A percentile compares a stretch with the other conserved stretches of the same genome.
Evolutionary conservation across 306 rosid species (phyloP).

Genomic region (Acacia acuminata): DNA sequence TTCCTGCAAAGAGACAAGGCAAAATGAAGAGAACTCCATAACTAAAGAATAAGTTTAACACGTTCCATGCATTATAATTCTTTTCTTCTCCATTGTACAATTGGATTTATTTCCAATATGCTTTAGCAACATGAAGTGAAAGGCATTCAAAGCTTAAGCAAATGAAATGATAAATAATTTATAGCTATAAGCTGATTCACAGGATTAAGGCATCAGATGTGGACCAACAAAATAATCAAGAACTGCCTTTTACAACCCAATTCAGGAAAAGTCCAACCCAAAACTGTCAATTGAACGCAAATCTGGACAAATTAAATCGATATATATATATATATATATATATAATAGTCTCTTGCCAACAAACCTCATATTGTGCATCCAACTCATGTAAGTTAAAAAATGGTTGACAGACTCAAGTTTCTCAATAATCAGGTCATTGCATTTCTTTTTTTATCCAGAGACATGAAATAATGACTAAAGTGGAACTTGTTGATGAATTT

Average conservation of each 20-base stretch:
- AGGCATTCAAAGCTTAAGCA: neutral
- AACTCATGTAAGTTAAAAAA: neutral
- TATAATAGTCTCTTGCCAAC: neutral
- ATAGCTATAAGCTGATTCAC: neutral
- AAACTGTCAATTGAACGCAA: neutral
- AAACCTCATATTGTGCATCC: neutral
- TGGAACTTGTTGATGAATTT: neutral
- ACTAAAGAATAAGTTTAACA: neutral
- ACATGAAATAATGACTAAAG: neutral
- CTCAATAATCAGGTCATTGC: neutral
- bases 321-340: too few species aligned
- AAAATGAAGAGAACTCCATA: constrained; percentile 21
- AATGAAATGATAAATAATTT: neutral
- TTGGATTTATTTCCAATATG: constrained; percentile 15
- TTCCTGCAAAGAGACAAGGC: constrained; percentile 48
- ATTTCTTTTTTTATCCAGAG: neutral
- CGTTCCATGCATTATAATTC: neutral
- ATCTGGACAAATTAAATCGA: neutral
- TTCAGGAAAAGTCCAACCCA: neutral
- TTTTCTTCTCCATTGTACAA: neutral
- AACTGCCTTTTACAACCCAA: neutral
- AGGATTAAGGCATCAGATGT: neutral
- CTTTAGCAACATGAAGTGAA: constrained; percentile 6
- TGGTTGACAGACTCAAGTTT: neutral
- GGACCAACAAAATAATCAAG: neutral